phyloP scores from a whole-genome alignment of 2,329 filamentous ascomycete species.

The Aspergillus piperis region DNA sequence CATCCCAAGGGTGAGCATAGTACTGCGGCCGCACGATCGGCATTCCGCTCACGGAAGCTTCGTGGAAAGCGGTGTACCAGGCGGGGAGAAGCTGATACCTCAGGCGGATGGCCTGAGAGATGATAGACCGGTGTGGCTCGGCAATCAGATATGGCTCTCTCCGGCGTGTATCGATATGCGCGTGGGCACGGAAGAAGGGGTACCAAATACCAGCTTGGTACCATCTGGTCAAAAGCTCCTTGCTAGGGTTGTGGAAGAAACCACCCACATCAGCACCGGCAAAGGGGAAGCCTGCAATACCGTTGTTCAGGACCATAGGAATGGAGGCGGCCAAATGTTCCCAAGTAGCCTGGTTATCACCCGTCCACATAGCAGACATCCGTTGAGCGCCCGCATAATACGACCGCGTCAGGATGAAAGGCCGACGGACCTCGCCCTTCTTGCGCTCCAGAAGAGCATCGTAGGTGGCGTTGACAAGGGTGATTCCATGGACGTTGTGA shows the following conservation, averaged over 20 bases:
- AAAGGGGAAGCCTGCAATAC: conserved; percentile 91
- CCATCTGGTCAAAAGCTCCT: conserved; percentile 89
- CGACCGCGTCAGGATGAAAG: conserved; percentile 88
- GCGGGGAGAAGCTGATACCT: conserved; percentile 86
- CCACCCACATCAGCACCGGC: conserved; percentile 94
- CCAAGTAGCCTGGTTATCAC: conserved; percentile 95
- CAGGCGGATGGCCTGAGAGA: conserved; percentile 82
- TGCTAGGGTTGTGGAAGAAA: conserved; percentile 95
- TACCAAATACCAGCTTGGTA: conserved; percentile 97
- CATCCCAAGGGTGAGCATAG: conserved; percentile 84
- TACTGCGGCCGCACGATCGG: conserved; percentile 92
- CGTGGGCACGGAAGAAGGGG: conserved; percentile 96
- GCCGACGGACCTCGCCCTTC: conserved; percentile 79
- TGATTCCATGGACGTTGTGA: conserved; percentile 94
- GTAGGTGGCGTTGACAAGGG: conserved; percentile 91
- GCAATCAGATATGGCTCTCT: conserved; percentile 88
- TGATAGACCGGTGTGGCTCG: conserved; percentile 81
- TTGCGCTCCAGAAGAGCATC: conserved; percentile 81
- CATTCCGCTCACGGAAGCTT: conserved; percentile 77
- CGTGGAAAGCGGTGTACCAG: conserved; percentile 97
- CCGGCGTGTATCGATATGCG: conserved; percentile 92
- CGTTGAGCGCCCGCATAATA: conserved; percentile 92
- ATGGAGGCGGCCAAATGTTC: conserved; percentile 83
- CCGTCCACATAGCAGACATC: conserved; percentile 95
- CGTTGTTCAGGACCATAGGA: conserved; percentile 91